Conservation (phyloP, 139 green algal species). For the Chlamydomonas asymmetrica region DNA sequence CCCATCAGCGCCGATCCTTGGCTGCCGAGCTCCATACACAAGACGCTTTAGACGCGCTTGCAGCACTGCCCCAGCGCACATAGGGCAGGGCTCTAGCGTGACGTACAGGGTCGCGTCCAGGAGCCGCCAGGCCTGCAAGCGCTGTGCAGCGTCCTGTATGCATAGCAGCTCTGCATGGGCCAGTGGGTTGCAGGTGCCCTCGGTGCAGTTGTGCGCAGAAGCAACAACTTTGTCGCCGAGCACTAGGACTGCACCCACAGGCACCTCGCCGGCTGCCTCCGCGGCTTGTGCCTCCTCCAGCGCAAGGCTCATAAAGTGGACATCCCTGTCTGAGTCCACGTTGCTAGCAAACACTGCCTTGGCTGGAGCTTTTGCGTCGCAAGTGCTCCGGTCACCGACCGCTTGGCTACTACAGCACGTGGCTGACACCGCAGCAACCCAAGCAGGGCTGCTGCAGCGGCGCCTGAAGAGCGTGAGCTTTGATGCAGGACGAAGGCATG, state of each 20-base stretch:
- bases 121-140: constrained; percentile 67
- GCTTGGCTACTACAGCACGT: too few relatives aligned
- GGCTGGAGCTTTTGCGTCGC: too few relatives aligned
- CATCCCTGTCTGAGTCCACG: too few relatives aligned
- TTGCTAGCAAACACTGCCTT: too few relatives aligned
- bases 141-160: constrained; percentile 54
- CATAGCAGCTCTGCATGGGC: constrained; percentile 88
- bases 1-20: constrained; percentile 81
- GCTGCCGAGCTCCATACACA: constrained; percentile 87
- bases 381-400: too few relatives aligned
- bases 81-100: constrained; percentile 93
- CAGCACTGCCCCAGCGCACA: constrained; percentile 93
- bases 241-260: constrained; percentile 83
- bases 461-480: too few relatives aligned
- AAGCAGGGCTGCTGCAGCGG: too few relatives aligned
- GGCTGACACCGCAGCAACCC: too few relatives aligned
- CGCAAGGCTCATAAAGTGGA: constrained; percentile 62
- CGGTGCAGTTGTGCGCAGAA: constrained; percentile 60
- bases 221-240: constrained; percentile 46
- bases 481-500: too few relatives aligned
- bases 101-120: constrained; percentile 84
- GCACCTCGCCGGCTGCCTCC: constrained; percentile 68
- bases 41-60: constrained; percentile 75
- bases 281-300: constrained; percentile 47
- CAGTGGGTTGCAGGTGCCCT: constrained; percentile 62